Percentiles rank a stretch among this genome's conserved stretches.
These are phyloP conservation scores for Angomonas deanei DNA, from an alignment of 208 protist genomes.

Conservation along the genomic window DNA sequence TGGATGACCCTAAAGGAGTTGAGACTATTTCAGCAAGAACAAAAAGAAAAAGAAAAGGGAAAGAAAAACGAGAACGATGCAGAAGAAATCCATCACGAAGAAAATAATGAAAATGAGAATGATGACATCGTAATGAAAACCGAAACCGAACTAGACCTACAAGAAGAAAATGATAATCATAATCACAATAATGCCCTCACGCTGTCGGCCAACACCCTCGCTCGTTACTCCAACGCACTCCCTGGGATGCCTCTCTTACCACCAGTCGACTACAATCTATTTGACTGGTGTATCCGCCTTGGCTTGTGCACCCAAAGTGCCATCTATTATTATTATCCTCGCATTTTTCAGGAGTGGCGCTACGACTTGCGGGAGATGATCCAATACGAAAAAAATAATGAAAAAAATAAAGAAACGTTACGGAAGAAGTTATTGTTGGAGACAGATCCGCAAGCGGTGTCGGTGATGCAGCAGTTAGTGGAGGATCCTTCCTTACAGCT, in stretches of 20 bases:
- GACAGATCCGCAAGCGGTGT: slow-evolving; percentile 32
- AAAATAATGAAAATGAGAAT: neutral
- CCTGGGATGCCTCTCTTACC: slow-evolving; percentile 45
- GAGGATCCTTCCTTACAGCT: slow-evolving; percentile 71
- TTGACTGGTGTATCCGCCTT: slow-evolving; percentile 60
- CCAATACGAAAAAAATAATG: neutral
- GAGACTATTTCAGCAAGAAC: slow-evolving; percentile 12
- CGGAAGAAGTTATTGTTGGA: neutral
- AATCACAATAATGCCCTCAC: neutral
- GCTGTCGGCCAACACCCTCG: slow-evolving; percentile 61
- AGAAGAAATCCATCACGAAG: neutral
- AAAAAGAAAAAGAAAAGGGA: slow-evolving; percentile 5
- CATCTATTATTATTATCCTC: slow-evolving; percentile 68
- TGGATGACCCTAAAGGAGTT: slow-evolving; percentile 55
- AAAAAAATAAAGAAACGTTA: neutral
- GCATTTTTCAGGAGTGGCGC: slow-evolving; percentile 67
- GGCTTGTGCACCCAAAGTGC: slow-evolving; percentile 35
- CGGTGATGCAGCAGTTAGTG: slow-evolving; percentile 57
- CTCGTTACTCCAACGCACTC: slow-evolving; percentile 45
- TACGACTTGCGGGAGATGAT: slow-evolving; percentile 32
- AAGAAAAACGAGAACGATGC: slow-evolving; percentile 6
- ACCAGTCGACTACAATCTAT: slow-evolving; percentile 81
- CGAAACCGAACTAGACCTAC: too few relatives aligned
- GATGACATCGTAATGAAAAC: neutral
- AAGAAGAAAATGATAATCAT: too few relatives aligned